Base-by-base conservation (phyloP, 2,329 filamentous ascomycete genomes). In the Clonostachys byssicola region DNA sequence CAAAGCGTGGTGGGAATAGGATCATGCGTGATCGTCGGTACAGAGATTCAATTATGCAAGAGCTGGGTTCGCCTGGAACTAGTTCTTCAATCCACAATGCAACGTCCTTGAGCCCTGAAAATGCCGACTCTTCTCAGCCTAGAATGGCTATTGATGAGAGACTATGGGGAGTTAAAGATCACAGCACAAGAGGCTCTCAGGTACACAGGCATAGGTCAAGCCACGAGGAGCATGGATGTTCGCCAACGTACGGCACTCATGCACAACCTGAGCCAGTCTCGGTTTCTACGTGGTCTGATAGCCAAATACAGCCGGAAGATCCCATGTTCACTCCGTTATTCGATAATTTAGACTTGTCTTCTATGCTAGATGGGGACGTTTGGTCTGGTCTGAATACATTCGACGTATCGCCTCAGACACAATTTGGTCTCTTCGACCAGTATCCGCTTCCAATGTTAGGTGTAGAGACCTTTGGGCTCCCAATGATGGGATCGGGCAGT, bases 401-500 rank as follows among this genome's bases (percentile, higher is more conserved):
- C 13, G 46, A 42, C 7, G 39, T 42, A n/a, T 42, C 46, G 8
- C 30, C 44, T 2, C 46, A 52, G 40, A 38, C 46, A 16, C 48
- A 49, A 33, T 50, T 49, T 33, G 47, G 47, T 7, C 30, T 49
- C 0, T 47, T 52, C 39, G 40, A 46, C 3, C 44, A 41, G 3
- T 41, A 48, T 34, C 46, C 38, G 35, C 41, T 34, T 44, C 43
- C 34, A 10, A 30, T 30, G 23, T 9, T 30, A 6, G 23, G 23
- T 41, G 43, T 18, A 47, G 47, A 49, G 33, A 46, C 14, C 30
- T 45, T 49, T 3, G 49, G 50, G 6, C 43, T 48, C 34, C 20
- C 43, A 14, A 42, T 42, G 6, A 18, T 34, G 23, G 41, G 45
- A 30, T 30, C 23, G 10, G 33, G 43, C 16, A 12, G 44, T 23